Percentiles rank a stretch among this genome's conserved stretches.
These are phyloP conservation scores for Hypoxylon fragiforme DNA, from an alignment of 495 filamentous ascomycete genomes.

Conservation along the genomic window DNA sequence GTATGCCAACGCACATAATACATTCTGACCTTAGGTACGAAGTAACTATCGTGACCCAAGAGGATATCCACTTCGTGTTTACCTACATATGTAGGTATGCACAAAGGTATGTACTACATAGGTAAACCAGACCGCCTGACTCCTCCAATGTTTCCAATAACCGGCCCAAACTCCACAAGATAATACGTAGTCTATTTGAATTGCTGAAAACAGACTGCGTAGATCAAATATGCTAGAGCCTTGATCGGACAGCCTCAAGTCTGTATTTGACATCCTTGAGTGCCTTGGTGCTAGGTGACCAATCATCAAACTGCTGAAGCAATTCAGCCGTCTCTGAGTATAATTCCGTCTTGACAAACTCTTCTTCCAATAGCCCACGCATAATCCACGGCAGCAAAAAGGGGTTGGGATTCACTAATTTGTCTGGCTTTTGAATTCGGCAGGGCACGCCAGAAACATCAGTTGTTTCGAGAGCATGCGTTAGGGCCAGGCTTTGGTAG, in stretches of 20 bases:
- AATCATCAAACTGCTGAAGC: conserved; percentile 86
- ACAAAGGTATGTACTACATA: no score
- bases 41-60: not conserved
- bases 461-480: conserved; percentile 84
- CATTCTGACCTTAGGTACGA: conserved; percentile 8
- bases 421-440: conserved; percentile 51
- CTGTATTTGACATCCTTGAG: conserved; percentile 96
- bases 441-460: conserved; percentile 55
- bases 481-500: conserved; percentile 68
- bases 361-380: conserved; percentile 89
- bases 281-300: conserved; percentile 86
- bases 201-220: no score
- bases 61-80: not conserved
- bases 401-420: conserved; percentile 64
- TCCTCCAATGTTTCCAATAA: conserved; percentile 15
- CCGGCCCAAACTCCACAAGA: not conserved
- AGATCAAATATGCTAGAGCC: conserved; percentile 57
- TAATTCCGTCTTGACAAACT: conserved; percentile 80
- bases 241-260: conserved; percentile 87
- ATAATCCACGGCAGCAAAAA: conserved; percentile 94
- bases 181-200: no score
- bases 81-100: no score
- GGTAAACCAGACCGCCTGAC: conserved; percentile 15
- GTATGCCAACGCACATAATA: conserved; percentile 14
- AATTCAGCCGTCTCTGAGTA: conserved; percentile 76